phyloP scores from a whole-genome alignment of 179 eudicot species.

The Heliamphora pulchella region DNA sequence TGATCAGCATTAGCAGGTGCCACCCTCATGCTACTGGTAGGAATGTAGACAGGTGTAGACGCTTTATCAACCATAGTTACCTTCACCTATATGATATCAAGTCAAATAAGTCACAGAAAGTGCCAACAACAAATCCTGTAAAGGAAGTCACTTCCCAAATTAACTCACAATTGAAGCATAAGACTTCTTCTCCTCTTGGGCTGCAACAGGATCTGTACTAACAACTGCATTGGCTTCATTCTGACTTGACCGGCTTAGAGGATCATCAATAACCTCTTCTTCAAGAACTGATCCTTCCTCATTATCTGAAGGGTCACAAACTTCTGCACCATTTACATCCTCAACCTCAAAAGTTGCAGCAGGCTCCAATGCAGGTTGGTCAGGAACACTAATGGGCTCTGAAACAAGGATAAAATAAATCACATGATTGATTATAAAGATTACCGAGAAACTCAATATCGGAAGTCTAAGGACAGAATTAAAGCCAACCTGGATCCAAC shows the following conservation, averaged over 20 bases:
- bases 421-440: neutral
- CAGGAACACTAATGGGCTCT: constrained; percentile 39
- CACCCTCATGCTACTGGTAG: constrained; percentile 29
- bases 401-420: constrained; percentile 20
- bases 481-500: constrained; percentile 36
- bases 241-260: constrained; percentile 30
- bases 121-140: neutral
- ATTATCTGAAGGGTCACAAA: constrained; percentile 53
- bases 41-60: constrained; percentile 34
- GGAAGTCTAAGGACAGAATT: neutral
- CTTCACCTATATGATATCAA: constrained; percentile 41
- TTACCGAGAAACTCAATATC: neutral
- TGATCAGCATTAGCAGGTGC: constrained; percentile 41
- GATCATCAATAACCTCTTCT: constrained; percentile 51
- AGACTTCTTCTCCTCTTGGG: constrained; percentile 55
- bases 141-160: neutral
- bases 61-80: constrained; percentile 33
- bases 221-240: constrained; percentile 25
- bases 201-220: constrained; percentile 31
- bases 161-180: constrained; percentile 79
- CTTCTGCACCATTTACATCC: constrained; percentile 45
- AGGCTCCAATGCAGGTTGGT: constrained; percentile 24
- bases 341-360: constrained; percentile 38
- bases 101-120: constrained; percentile 9
- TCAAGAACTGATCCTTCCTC: constrained; percentile 43